Conservation (phyloP, 768 basidiomycete species). For the Podaxis sp. region DNA sequence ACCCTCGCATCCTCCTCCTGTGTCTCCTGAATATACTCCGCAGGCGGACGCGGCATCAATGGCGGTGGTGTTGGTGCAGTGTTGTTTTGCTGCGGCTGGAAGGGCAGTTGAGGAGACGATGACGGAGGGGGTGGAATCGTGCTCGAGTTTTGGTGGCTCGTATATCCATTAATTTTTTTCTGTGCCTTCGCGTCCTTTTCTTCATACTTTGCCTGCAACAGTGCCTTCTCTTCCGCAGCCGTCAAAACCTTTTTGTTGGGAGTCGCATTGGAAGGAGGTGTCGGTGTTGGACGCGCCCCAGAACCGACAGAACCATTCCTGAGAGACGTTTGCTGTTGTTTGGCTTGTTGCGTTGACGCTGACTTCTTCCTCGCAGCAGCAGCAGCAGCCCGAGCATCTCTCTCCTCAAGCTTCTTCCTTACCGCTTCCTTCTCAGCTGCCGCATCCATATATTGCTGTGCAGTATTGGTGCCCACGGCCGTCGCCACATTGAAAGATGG, state of each 20-base stretch:
- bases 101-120: not conserved
- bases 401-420: conserved; percentile 53
- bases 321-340: conserved; percentile 17
- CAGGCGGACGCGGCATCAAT: conserved; percentile 73
- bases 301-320: not conserved
- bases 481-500: conserved; percentile 15
- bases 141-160: not conserved
- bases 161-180: not conserved
- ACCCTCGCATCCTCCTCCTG: conserved; percentile 69
- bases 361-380: conserved; percentile 21
- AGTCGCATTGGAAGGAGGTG: conserved; percentile 19
- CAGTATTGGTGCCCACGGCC: conserved; percentile 17
- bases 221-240: conserved; percentile 79
- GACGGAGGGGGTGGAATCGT: not conserved
- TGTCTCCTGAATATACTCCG: conserved; percentile 79
- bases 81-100: conserved; percentile 17
- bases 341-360: conserved; percentile 18
- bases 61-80: conserved; percentile 57
- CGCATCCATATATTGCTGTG: conserved; percentile 27
- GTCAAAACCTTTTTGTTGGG: conserved; percentile 40
- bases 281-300: conserved; percentile 11
- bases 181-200: conserved; percentile 40
- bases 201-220: conserved; percentile 61
- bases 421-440: conserved; percentile 55
- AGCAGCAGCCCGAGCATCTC: conserved; percentile 33